Evolutionary conservation across 306 rosid genomes (phyloP).

Genomic region (Begonia peltatifolia): DNA sequence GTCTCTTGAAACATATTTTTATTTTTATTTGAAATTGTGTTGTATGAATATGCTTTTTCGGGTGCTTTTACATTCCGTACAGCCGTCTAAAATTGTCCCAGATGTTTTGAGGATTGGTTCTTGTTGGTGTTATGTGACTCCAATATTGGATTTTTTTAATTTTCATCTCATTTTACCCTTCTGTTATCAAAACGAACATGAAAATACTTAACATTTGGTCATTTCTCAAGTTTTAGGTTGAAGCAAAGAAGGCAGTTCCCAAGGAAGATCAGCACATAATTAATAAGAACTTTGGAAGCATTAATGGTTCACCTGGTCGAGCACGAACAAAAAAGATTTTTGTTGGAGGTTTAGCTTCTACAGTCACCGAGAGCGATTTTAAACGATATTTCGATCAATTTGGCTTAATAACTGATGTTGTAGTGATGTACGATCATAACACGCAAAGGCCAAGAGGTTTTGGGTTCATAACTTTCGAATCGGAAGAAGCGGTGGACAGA

Average conservation of each 20-base stretch:
- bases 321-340: slow-evolving; percentile 80
- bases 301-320: slow-evolving; percentile 63
- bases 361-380: slow-evolving; percentile 70
- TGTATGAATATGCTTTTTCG: no score
- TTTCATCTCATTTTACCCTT: no score
- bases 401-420: slow-evolving; percentile 76
- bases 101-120: no score
- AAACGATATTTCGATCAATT: slow-evolving; percentile 77
- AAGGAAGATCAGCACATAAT: slow-evolving; percentile 66
- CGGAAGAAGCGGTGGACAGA: slow-evolving; percentile 79
- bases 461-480: slow-evolving; percentile 89
- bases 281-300: slow-evolving; percentile 32
- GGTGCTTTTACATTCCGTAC: no score
- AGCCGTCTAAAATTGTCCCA: no score
- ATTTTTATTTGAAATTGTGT: no score
- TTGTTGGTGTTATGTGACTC: no score
- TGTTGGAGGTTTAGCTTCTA: slow-evolving; percentile 86
- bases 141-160: no score
- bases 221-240: slow-evolving; percentile 52
- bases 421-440: slow-evolving; percentile 93
- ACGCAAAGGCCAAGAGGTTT: slow-evolving; percentile 95
- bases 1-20: no score
- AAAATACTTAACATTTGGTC: background rate
- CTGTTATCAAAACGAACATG: no score
- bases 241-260: slow-evolving; percentile 96